Evolutionary conservation across 2,329 filamentous ascomycete species (phyloP).

Genomic region (Xylaria arbuscula): DNA sequence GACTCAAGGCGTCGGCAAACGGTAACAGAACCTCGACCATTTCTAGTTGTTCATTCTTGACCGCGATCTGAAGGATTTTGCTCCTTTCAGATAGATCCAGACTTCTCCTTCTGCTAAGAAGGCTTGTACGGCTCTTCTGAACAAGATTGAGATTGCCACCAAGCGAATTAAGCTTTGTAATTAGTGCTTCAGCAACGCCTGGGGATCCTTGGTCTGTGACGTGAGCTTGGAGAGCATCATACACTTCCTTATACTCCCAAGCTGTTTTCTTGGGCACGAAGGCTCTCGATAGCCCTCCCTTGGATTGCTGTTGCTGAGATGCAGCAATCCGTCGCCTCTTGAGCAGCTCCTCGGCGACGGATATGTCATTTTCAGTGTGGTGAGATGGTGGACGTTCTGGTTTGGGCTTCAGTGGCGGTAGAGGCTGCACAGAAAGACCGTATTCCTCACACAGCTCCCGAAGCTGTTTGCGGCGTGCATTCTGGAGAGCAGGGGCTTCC

Average conservation of each 20-base stretch:
- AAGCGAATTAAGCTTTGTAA: slow-evolving; percentile 60
- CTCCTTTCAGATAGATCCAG: slow-evolving; percentile 63
- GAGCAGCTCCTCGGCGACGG: slow-evolving; percentile 65
- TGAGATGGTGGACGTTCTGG: slow-evolving; percentile 58
- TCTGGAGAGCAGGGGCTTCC: slow-evolving; percentile 44
- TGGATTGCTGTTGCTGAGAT: slow-evolving; percentile 51
- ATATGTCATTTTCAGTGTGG: slow-evolving; percentile 61
- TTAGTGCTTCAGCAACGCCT: slow-evolving; percentile 66
- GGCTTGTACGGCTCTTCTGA: slow-evolving; percentile 59
- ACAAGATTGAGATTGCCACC: slow-evolving; percentile 64
- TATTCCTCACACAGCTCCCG: slow-evolving; percentile 63
- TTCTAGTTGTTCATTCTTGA: slow-evolving; percentile 61
- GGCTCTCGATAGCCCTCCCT: slow-evolving; percentile 56
- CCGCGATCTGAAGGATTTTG: slow-evolving; percentile 62
- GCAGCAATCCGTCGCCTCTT: slow-evolving; percentile 56
- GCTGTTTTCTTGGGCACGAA: slow-evolving; percentile 62
- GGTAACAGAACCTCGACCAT: slow-evolving; percentile 66
- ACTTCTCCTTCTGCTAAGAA: slow-evolving; percentile 63
- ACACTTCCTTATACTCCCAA: slow-evolving; percentile 65
- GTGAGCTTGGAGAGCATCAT: slow-evolving; percentile 62
- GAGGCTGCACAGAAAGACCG: slow-evolving; percentile 57
- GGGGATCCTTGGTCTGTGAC: slow-evolving; percentile 62
- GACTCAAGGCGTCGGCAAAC: slow-evolving; percentile 61
- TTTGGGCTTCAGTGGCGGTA: slow-evolving; percentile 55
- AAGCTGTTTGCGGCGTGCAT: slow-evolving; percentile 60